Base-by-base conservation (phyloP, 176 grass and related monocot genomes). In the Oryza punctata region DNA sequence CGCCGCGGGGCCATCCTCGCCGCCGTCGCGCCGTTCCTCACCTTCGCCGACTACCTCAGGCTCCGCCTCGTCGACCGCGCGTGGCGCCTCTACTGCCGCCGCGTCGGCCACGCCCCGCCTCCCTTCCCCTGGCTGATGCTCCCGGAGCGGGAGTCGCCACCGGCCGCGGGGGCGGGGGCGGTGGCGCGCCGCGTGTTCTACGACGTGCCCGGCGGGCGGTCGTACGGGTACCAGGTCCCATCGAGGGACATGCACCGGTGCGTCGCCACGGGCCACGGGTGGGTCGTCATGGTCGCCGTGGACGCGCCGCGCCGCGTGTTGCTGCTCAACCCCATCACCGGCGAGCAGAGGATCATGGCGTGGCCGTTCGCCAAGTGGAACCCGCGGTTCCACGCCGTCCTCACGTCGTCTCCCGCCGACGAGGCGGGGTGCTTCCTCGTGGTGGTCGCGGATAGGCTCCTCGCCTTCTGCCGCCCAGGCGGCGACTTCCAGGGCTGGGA, bases 121-220 rank as follows among this genome's bases (percentile, higher is more conserved):
- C 88, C 83, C 10, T 89, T 89, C 83, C 82, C 88, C 24, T 89
- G 83, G 88, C 83, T 89, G 41, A 81, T 89, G 83, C 88, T 89
- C 65, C 83, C 87, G 29, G 63, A 83, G 40, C 45, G 45, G 44
- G 44, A 47, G 3, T 12, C 12, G 3, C 12, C 12, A 0, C 3
- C 45, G 45, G 13, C 12, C 3, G 45, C 12, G 45, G 45, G 45
- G 45, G 12, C 45, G 45, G 45, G 3, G 45, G 45, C 12, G 12
- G 45, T 12, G 45, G 85, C 47, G 65, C 78, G 43, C 24, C 82
- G 88, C 9, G 24, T 43, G 12, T 89, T 89, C 78, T 89, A 89
- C 78, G 88, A 89, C 73, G 59, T 89, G 33, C 83, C 88, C 19
- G 57, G 32, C 9, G 82, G 88, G 1, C 45, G 72, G 35, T 15